phyloP scores from a whole-genome alignment of 176 grass and related monocot genomes.

The Metroxylon sagu region DNA sequence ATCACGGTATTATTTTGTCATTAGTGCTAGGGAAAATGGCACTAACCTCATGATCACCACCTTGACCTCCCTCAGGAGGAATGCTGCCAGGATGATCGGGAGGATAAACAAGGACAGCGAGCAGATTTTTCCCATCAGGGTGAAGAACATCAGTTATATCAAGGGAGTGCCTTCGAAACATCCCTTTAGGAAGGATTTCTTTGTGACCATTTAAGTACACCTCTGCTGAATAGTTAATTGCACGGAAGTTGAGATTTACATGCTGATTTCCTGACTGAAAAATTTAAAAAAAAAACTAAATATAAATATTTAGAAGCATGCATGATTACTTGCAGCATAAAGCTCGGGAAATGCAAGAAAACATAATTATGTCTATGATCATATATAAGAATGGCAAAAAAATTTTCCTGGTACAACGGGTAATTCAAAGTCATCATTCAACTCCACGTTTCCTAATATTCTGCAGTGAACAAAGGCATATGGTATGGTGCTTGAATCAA shows the following conservation, averaged over 20 bases:
- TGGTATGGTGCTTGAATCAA: too few relatives aligned
- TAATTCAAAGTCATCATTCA: too few relatives aligned
- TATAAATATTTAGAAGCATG: too few relatives aligned
- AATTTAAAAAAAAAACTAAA: not conserved
- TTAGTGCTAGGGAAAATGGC: not conserved
- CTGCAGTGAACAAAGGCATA: too few relatives aligned
- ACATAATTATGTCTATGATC: too few relatives aligned
- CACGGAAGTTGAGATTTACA: slow-evolving; percentile 78
- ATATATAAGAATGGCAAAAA: too few relatives aligned
- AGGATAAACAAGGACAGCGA: slow-evolving; percentile 86
- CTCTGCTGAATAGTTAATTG: slow-evolving; percentile 92
- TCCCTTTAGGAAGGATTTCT: slow-evolving; percentile 81
- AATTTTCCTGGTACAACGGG: too few relatives aligned
- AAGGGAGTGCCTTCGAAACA: slow-evolving; percentile 86
- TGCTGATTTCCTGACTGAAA: slow-evolving; percentile 66
- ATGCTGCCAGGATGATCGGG: slow-evolving; percentile 94
- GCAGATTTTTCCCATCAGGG: slow-evolving; percentile 71
- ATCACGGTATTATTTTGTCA: not conserved
- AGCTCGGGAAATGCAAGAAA: too few relatives aligned
- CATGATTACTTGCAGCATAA: too few relatives aligned
- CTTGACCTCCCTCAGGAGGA: slow-evolving; percentile 79
- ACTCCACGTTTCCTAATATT: too few relatives aligned
- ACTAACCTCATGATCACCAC: slow-evolving; percentile 91
- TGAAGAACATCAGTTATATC: slow-evolving; percentile 77
- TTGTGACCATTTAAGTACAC: slow-evolving; percentile 83